Base-by-base conservation (phyloP, 2,329 filamentous ascomycete genomes). In the Seiridium unicorne region DNA sequence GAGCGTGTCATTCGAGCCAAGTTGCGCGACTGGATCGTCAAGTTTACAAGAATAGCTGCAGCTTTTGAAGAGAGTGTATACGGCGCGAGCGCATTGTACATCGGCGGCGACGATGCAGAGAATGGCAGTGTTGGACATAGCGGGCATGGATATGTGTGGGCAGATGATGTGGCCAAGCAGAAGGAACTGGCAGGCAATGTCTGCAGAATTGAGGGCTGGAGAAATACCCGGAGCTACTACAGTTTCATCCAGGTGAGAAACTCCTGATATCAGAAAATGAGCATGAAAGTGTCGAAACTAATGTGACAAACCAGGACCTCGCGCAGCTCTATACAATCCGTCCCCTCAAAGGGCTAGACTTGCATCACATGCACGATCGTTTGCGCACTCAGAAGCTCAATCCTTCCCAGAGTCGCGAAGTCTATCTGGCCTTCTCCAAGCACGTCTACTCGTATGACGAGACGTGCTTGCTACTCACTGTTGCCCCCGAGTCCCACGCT, bases 61-160 rank as follows among this genome's bases (percentile, higher is more conserved):
- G 92, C 93, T 10, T 98, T 98, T 66, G 95, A 99, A 73, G 95
- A 99, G 76, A 89, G 86, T 42, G 95, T 99, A 3, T 99, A 97
- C 69, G 96, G 95, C 35, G 92, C 92, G 10, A 96, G 91, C 61
- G 92, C 93, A 40, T 81, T 99, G 40, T 92, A 93, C 70, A 92
- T 97, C 61, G 91, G 91, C 4, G 86, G 89, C 10, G 89, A 92
- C 65, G 91, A 93, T 69, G 81, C 83, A 46, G 86, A 89, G 44
- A 76, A 81, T 61, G 78, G 78, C 44, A 79, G 82, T 3, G 82
- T 91, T 10, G 80, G 79, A 18, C 79, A 89, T 32, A 84, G 84
- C 10, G 94, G 94, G 0, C 95, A 98, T 72, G 95, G 95, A 46
- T 98, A 96, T 72, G 94, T 99, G 40, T 99, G 95, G 95, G 78